phyloP scores from a whole-genome alignment of 2,329 filamentous ascomycete species.

The Hymenoscyphus linearis region DNA sequence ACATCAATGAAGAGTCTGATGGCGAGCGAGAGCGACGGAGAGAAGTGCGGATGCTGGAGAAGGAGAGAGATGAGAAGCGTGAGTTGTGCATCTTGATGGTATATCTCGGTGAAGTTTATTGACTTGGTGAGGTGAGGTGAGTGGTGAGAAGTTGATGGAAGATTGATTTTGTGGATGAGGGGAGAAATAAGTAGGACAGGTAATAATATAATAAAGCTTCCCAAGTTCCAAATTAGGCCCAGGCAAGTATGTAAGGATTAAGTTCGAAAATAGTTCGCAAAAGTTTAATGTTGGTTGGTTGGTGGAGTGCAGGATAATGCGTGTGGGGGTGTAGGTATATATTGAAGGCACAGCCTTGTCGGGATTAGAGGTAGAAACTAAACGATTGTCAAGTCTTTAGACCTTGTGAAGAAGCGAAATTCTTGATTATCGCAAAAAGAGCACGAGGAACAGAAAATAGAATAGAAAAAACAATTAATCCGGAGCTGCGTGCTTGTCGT shows the following conservation, averaged over 20 bases:
- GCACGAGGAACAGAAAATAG: not conserved
- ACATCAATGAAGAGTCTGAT: conserved; percentile 27
- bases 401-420: conserved; percentile 3
- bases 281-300: not conserved
- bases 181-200: not conserved
- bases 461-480: conserved; percentile 11
- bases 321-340: conserved; percentile 4
- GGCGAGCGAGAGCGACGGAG: conserved; percentile 47
- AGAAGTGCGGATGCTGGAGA: conserved; percentile 49
- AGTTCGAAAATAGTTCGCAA: not conserved
- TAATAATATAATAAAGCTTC: not conserved
- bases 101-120: not conserved
- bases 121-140: not conserved
- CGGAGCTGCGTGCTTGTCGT: conserved; percentile 17
- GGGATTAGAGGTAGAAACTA: conserved; percentile 15
- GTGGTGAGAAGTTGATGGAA: not conserved
- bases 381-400: conserved; percentile 29
- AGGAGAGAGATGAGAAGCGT: conserved; percentile 37
- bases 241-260: not conserved
- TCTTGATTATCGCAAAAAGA: not conserved
- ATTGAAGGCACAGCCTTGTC: conserved; percentile 21
- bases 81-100: conserved; percentile 27
- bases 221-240: not conserved
- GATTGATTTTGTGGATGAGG: not conserved
- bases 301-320: conserved; percentile 1